phyloP scores from a whole-genome alignment of 306 rosid genomes.

The Cucurbita pepo region DNA sequence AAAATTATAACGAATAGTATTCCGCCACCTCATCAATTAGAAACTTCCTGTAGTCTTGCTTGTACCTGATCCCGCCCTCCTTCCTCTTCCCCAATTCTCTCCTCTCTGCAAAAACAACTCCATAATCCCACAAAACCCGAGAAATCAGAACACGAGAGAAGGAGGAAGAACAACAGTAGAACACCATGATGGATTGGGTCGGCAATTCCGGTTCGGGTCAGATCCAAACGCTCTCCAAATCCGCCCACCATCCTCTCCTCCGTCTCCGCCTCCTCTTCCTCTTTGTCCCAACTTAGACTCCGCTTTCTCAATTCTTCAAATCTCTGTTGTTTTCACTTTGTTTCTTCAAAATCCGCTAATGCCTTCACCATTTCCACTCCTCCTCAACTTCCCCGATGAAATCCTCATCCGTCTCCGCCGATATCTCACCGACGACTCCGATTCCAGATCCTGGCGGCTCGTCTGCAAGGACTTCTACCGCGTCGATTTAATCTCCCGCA shows the following conservation, averaged over 20 bases:
- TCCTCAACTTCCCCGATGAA: conserved; percentile 25
- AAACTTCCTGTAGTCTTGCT: neutral
- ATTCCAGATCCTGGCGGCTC: conserved; percentile 32
- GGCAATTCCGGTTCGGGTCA: neutral
- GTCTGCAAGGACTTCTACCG: conserved; percentile 46
- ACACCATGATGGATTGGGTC: neutral
- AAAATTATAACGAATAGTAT: neutral
- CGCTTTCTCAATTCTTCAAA: neutral
- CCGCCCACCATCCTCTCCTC: conserved; percentile 27
- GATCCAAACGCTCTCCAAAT: conserved; percentile 16
- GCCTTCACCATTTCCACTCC: neutral
- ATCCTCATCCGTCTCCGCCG: conserved; percentile 18
- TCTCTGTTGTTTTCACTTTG: neutral
- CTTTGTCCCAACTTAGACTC: conserved; percentile 29
- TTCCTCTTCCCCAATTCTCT: neutral
- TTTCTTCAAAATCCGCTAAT: conserved; percentile 16
- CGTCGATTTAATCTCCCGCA: conserved; percentile 22
- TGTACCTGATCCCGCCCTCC: neutral
- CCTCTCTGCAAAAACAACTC: neutral
- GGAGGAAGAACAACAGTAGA: neutral
- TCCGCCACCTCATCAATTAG: neutral
- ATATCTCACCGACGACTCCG: conserved; percentile 12
- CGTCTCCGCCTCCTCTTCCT: conserved; percentile 32
- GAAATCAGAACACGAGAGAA: too few relatives aligned
- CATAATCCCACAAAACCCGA: neutral